Evolutionary conservation across 2,329 filamentous ascomycete genomes (phyloP).

Genomic region (Nemania diffusa): DNA sequence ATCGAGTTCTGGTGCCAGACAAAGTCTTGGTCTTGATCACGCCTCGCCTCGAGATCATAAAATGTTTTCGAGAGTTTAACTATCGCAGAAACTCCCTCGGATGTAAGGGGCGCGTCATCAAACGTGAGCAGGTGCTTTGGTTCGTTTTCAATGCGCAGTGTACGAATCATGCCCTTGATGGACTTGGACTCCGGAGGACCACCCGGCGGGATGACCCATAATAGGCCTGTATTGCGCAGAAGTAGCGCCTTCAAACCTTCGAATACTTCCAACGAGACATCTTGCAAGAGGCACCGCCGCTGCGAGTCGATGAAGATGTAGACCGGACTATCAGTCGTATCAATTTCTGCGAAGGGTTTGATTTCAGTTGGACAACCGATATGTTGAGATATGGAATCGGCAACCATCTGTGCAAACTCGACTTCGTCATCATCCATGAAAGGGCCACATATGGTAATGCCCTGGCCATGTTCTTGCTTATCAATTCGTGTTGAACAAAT

Average conservation of each 20-base stretch:
- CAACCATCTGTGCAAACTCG: constrained; percentile 27
- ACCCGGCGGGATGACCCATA: constrained; percentile 33
- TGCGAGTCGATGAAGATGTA: constrained; percentile 34
- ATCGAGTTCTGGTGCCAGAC: constrained; percentile 30
- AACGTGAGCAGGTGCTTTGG: constrained; percentile 32
- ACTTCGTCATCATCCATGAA: constrained; percentile 30
- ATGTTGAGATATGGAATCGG: constrained; percentile 17
- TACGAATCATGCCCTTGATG: constrained; percentile 36
- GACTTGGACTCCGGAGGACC: constrained; percentile 17
- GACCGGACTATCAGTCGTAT: constrained; percentile 8
- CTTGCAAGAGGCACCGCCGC: constrained; percentile 10
- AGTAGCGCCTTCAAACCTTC: constrained; percentile 25
- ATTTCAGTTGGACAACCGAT: constrained; percentile 17
- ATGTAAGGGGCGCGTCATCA: constrained; percentile 27
- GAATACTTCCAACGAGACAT: constrained; percentile 21
- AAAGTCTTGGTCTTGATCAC: constrained; percentile 31
- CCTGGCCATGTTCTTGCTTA: constrained; percentile 18
- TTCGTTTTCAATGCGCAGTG: constrained; percentile 32
- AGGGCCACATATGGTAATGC: constrained; percentile 21
- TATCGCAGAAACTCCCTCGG: constrained; percentile 25
- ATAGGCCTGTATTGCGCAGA: constrained; percentile 17
- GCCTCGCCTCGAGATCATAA: constrained; percentile 29
- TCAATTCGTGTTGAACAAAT: constrained; percentile 33
- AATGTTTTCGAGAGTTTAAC: constrained; percentile 23
- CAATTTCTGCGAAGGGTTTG: constrained; percentile 22